Percentiles rank a stretch among this genome's conserved stretches.
These are phyloP conservation scores for Fibroporia radiculosa DNA, from an alignment of 768 basidiomycete species.

Conservation along the genomic window DNA sequence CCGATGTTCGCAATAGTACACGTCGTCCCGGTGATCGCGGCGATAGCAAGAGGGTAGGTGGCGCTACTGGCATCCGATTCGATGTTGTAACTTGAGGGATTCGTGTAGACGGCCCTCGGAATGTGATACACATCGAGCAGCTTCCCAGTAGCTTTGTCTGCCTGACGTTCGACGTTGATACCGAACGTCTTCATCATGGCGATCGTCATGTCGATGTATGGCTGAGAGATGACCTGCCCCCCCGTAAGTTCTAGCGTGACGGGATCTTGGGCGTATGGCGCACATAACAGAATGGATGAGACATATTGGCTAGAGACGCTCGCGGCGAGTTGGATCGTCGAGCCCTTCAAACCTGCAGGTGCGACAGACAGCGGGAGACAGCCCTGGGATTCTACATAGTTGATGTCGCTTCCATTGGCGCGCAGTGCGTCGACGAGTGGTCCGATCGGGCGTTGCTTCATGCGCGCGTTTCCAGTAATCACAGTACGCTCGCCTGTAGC, in stretches of 20 bases:
- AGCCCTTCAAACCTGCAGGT: constrained; percentile 77
- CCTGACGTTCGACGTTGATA: constrained; percentile 60
- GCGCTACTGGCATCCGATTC: constrained; percentile 95
- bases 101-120: constrained; percentile 69
- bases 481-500: constrained; percentile 46
- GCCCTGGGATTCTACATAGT: constrained; percentile 71
- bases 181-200: constrained; percentile 97
- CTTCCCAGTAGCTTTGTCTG: constrained; percentile 51
- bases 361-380: constrained; percentile 86
- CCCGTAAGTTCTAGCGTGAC: constrained; percentile 87
- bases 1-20: constrained; percentile 95
- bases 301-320: constrained; percentile 98
- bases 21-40: constrained; percentile 93
- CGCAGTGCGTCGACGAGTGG: constrained; percentile 87
- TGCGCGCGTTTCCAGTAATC: constrained; percentile 95
- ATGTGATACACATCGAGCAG: constrained; percentile 80
- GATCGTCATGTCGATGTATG: constrained; percentile 99
- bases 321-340: constrained; percentile 79
- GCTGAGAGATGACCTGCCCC: constrained; percentile 95
- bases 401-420: constrained; percentile 71
- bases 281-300: constrained; percentile 92
- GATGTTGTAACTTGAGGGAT: constrained; percentile 79
- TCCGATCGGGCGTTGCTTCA: constrained; percentile 98
- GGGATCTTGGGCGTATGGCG: constrained; percentile 83
- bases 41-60: constrained; percentile 94